Conservation (phyloP, 352 stramenopile species). For the Hyaloperonospora brassicae region DNA sequence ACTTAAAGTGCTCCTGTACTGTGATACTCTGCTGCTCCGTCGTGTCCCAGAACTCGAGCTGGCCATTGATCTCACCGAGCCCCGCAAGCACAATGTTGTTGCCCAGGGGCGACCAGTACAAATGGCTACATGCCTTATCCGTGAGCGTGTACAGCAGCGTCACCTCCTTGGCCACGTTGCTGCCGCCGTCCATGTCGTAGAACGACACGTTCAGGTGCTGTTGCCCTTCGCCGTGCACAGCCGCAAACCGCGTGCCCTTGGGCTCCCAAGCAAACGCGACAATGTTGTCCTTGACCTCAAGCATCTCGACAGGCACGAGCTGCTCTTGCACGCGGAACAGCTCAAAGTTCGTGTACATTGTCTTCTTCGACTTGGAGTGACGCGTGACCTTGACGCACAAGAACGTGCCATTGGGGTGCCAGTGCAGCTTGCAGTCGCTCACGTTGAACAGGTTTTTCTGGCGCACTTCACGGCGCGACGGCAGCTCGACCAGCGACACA, state of each 20-base stretch:
- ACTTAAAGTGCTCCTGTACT: slow-evolving; percentile 97
- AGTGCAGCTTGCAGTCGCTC: slow-evolving; percentile 90
- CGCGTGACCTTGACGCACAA: slow-evolving; percentile 86
- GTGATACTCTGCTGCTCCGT: slow-evolving; percentile 91
- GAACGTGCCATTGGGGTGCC: slow-evolving; percentile 94
- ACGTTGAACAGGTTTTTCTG: slow-evolving; percentile 99
- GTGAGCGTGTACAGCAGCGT: slow-evolving; percentile 92
- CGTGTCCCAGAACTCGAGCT: slow-evolving; percentile 97
- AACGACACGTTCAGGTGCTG: slow-evolving; percentile 93
- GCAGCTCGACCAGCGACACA: slow-evolving; percentile 95
- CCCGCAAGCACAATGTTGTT: slow-evolving; percentile 92
- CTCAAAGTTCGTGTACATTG: slow-evolving; percentile 98
- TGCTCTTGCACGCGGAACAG: slow-evolving; percentile 94
- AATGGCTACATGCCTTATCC: slow-evolving; percentile 91
- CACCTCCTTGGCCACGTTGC: slow-evolving; percentile 78
- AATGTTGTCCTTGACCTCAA: slow-evolving; percentile 95
- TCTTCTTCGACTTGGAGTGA: slow-evolving; percentile 95
- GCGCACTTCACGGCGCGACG: slow-evolving; percentile 89
- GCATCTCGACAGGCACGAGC: slow-evolving; percentile 96
- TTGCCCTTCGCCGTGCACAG: slow-evolving; percentile 92
- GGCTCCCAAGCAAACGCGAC: slow-evolving; percentile 96
- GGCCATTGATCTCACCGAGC: slow-evolving; percentile 91
- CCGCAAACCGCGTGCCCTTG: slow-evolving; percentile 91
- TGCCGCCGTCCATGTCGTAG: slow-evolving; percentile 89
- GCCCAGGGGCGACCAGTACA: slow-evolving; percentile 95